A percentile compares a stretch with the other conserved stretches of the same genome.
phyloP scores from a whole-genome alignment of 345 rosid species.

The Microcos paniculata region DNA sequence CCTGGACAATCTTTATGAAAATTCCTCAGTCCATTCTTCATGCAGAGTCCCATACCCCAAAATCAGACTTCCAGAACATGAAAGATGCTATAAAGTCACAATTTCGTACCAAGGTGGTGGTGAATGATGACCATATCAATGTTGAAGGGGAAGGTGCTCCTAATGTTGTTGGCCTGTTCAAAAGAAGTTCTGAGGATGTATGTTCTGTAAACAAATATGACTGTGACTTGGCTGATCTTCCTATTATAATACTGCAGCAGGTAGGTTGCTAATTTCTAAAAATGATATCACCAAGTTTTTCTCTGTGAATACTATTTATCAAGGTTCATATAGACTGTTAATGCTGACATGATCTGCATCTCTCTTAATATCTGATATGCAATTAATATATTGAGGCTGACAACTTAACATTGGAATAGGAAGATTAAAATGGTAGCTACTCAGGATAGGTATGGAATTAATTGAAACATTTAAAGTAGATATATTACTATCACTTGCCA shows the following conservation, averaged over 20 bases:
- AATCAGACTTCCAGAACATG: slow-evolving; percentile 37
- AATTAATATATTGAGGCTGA: background rate
- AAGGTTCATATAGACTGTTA: background rate
- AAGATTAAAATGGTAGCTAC: background rate
- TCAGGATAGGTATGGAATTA: background rate
- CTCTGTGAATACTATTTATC: background rate
- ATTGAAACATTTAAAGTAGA: background rate
- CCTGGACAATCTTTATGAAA: slow-evolving; percentile 84
- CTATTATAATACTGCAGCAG: slow-evolving; percentile 86
- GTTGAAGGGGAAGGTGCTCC: slow-evolving; percentile 95
- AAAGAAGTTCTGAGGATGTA: slow-evolving; percentile 60
- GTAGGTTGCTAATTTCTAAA: slow-evolving; percentile 33
- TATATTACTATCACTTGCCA: background rate
- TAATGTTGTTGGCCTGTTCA: slow-evolving; percentile 68
- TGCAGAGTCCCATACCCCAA: slow-evolving; percentile 35
- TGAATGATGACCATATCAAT: slow-evolving; percentile 65
- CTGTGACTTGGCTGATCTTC: slow-evolving; percentile 74
- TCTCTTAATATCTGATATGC: background rate
- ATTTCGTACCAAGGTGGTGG: slow-evolving; percentile 79
- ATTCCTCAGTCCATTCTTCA: slow-evolving; percentile 75
- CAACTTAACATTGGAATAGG: background rate
- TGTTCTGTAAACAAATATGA: slow-evolving; percentile 75
- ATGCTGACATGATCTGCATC: background rate
- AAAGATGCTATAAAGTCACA: slow-evolving; percentile 57
- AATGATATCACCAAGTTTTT: background rate